A percentile compares a stretch with the other conserved stretches of the same genome.
phyloP scores from a whole-genome alignment of 495 filamentous ascomycete genomes.

The Podospora anserina region DNA sequence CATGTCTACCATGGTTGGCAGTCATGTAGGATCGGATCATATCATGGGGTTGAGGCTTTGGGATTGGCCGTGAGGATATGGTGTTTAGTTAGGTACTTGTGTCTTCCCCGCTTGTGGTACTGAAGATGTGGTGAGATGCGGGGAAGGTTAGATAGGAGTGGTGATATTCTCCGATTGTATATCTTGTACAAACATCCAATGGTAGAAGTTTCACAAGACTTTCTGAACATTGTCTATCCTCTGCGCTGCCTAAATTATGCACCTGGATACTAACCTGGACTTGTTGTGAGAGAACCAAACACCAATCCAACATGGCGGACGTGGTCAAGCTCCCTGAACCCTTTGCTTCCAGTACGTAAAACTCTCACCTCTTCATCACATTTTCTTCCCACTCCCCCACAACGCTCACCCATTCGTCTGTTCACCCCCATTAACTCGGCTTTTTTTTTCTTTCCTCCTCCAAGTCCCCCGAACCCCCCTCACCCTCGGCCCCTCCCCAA shows the following conservation, averaged over 20 bases:
- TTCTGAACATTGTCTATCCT: background rate
- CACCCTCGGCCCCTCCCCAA: constrained; percentile 58
- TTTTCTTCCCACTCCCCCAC: background rate
- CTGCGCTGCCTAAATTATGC: background rate
- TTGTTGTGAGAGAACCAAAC: constrained; percentile 7
- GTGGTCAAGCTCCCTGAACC: constrained; percentile 45
- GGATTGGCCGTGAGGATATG: background rate
- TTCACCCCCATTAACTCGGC: background rate
- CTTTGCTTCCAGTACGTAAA: background rate
- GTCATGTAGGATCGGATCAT: background rate
- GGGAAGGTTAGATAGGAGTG: background rate
- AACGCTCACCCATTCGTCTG: no score
- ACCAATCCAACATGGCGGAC: constrained; percentile 21
- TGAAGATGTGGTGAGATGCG: background rate
- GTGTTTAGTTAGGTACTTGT: background rate
- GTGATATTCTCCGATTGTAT: background rate
- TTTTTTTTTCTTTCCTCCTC: background rate
- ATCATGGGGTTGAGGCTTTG: background rate
- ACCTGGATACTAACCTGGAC: background rate
- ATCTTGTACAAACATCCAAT: background rate
- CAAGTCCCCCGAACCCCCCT: constrained; percentile 48
- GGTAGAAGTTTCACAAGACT: background rate
- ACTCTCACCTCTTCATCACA: background rate
- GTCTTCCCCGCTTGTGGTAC: background rate
- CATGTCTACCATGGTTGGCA: background rate